These are phyloP conservation scores for Oemleria cerasiformis DNA, from an alignment of 306 rosid species.

Conservation along the genomic window DNA sequence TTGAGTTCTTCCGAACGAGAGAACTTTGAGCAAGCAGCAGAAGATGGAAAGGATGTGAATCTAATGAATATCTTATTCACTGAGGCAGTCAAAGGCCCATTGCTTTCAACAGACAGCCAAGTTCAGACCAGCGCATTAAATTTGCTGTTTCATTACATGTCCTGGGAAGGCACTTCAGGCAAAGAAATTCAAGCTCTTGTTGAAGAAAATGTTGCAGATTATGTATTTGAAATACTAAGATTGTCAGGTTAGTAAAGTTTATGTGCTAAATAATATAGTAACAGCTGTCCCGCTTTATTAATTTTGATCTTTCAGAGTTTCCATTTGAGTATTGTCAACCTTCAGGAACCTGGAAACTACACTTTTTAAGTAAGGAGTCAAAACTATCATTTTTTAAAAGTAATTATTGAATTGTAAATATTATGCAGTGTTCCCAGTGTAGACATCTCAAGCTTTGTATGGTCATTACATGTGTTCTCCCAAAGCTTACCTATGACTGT, in stretches of 20 bases:
- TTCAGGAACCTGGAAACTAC: conserved; percentile 3
- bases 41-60: conserved; percentile 40
- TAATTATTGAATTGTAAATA: conserved; percentile 13
- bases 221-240: conserved; percentile 85
- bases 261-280: conserved; percentile 9
- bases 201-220: conserved; percentile 91
- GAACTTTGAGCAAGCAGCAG: conserved; percentile 31
- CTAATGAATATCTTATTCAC: conserved; percentile 59
- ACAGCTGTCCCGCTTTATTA: background rate
- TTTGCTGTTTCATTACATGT: conserved; percentile 64
- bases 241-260: conserved; percentile 68
- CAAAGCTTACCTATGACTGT: conserved; percentile 19
- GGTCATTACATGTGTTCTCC: conserved; percentile 12
- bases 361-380: background rate
- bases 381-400: background rate
- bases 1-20: conserved; percentile 38
- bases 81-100: conserved; percentile 93
- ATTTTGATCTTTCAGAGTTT: background rate
- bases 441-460: conserved; percentile 9
- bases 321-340: background rate
- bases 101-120: conserved; percentile 73
- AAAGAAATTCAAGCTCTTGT: conserved; percentile 65
- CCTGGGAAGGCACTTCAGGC: conserved; percentile 52
- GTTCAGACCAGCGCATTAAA: conserved; percentile 74
- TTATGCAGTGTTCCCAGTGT: conserved; percentile 16